Evolutionary conservation across 306 rosid genomes (phyloP), one percentile per base, ranked within the genome.

Genomic region (Gynostemma pentaphyllum): DNA sequence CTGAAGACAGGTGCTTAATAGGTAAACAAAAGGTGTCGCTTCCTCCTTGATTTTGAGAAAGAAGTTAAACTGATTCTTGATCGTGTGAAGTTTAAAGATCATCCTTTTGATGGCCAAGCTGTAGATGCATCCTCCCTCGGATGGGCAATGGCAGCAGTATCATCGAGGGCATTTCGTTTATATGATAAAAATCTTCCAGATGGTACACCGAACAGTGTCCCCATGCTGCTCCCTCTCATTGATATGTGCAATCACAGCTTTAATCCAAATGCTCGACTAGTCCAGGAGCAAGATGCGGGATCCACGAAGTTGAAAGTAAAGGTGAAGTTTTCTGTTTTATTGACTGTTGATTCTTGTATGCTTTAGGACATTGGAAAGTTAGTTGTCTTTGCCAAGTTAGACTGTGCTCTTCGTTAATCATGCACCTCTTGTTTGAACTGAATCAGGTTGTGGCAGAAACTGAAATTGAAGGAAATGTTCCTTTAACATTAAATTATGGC

Each of bases 201-300:
- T 77, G 89, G 85, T 30, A 56, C 39, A 37, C 55, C 67, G 24
- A 60, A 54, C 12, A 70, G 80, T 46, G 62, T 85, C 41, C 95
- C 95, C 50, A 88, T 86, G 98, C 81, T 92, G 92, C 98, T 92
- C 75, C 98, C 98, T 67, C 94, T 92, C 22, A 84, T 92, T 26
- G 96, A 92, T 76, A 88, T 88, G 98, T 92, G 98, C 82, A 92
- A 92, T 72, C 98, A 92, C 68, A 86, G 94, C 87, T 92, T 92
- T 73, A 54, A 69, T 62, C 85, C 98, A 9, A 92, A 88, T 82
- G 87, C 84, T 11, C 69, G 67, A 67, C 85, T 92, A 69, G 80
- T 88, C 75, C 96, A 92, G 77, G 95, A 92, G 51, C 85, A 86
- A 72, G 84, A 78, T 74, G 66, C 67, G 7, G 68, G 49, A 29